These are phyloP conservation scores for Boletales sp. DNA, from an alignment of 768 basidiomycete genomes.

Conservation along the genomic window DNA sequence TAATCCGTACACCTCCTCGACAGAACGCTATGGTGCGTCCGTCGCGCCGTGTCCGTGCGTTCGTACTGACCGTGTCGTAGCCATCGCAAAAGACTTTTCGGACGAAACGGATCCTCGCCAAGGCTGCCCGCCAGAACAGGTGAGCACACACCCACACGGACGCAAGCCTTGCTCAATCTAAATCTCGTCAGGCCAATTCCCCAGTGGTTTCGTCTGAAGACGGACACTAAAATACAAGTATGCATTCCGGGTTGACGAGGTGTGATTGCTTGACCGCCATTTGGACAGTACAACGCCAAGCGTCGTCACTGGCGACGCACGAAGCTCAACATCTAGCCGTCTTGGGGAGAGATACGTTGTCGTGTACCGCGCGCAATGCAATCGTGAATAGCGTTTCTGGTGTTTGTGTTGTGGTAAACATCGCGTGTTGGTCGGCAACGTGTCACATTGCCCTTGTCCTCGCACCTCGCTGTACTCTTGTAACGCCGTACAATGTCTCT, in stretches of 20 bases:
- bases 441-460: too few species aligned
- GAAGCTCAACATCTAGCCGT: conserved; percentile 88
- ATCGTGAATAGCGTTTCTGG: background rate
- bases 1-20: conserved; percentile 14
- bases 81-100: conserved; percentile 99
- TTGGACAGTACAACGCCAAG: conserved; percentile 82
- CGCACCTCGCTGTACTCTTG: background rate
- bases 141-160: conserved; percentile 32
- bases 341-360: background rate
- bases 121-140: conserved; percentile 95
- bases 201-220: conserved; percentile 98
- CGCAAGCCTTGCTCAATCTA: background rate
- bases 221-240: conserved; percentile 93
- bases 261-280: background rate
- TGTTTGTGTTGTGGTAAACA: too few species aligned
- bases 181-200: conserved; percentile 75
- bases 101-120: conserved; percentile 96
- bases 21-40: background rate
- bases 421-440: too few species aligned
- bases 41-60: background rate
- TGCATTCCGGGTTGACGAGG: conserved; percentile 4
- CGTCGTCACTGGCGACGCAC: conserved; percentile 99
- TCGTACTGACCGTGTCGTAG: conserved; percentile 38
- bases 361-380: conserved; percentile 27
- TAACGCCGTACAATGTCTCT: conserved; percentile 56